Conservation (phyloP, 352 stramenopile species). For the Pythium coloratum region DNA sequence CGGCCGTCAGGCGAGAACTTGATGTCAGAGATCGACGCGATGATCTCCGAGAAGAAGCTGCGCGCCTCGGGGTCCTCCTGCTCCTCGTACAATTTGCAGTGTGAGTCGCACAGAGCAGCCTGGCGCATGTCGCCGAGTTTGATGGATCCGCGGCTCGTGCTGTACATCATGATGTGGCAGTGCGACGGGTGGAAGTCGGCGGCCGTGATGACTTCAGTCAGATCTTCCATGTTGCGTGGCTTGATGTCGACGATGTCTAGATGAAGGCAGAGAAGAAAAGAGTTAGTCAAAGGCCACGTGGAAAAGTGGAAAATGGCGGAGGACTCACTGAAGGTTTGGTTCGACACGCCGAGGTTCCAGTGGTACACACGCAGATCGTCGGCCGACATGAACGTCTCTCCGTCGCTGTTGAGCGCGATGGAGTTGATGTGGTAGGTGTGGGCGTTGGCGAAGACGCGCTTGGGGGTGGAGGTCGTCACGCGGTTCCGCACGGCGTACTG, state of each 20-base stretch:
- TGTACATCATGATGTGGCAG: conserved; percentile 96
- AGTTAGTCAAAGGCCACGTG: conserved; percentile 2
- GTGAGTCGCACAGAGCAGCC: conserved; percentile 85
- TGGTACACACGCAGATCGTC: conserved; percentile 97
- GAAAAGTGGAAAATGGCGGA: not conserved
- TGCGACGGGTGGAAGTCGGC: conserved; percentile 93
- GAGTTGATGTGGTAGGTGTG: conserved; percentile 98
- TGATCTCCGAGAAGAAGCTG: conserved; percentile 96
- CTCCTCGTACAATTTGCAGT: conserved; percentile 86
- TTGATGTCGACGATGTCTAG: conserved; percentile 97
- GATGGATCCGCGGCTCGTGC: conserved; percentile 90
- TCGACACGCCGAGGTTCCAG: conserved; percentile 91
- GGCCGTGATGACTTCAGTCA: conserved; percentile 96
- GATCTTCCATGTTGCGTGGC: conserved; percentile 95
- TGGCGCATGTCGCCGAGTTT: conserved; percentile 93
- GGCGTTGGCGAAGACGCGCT: conserved; percentile 91
- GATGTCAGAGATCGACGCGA: conserved; percentile 94
- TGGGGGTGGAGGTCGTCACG: conserved; percentile 73
- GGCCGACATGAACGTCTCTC: conserved; percentile 95
- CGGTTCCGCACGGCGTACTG: conserved; percentile 51
- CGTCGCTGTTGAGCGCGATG: conserved; percentile 93
- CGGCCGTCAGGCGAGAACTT: conserved; percentile 92
- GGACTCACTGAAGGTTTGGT: conserved; percentile 90
- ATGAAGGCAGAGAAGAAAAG: not conserved
- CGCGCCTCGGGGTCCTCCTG: conserved; percentile 76